Evolutionary conservation across 2,329 filamentous ascomycete genomes (phyloP).

Genomic region (Aspergillus fischeri): DNA sequence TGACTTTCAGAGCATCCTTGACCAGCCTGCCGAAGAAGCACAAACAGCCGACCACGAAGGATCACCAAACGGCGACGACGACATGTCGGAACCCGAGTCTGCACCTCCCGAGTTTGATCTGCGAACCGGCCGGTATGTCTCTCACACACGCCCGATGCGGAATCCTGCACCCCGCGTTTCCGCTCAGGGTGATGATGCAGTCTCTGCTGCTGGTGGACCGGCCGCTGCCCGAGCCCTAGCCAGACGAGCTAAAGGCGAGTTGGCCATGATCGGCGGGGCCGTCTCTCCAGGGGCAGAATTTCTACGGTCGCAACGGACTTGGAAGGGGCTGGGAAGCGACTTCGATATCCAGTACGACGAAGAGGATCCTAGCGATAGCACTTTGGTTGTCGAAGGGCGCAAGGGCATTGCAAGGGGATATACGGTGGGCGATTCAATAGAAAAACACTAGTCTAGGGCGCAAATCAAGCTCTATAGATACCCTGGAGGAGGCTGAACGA

Average conservation of each 20-base stretch:
- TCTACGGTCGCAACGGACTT: slow-evolving; percentile 75
- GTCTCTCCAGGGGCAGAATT: slow-evolving; percentile 91
- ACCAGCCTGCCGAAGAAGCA: slow-evolving; percentile 24
- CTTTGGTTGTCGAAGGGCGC: slow-evolving; percentile 76
- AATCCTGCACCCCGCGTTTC: slow-evolving; percentile 31
- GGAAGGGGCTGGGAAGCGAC: slow-evolving; percentile 88
- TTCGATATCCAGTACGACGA: slow-evolving; percentile 61
- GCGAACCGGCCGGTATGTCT: slow-evolving; percentile 77
- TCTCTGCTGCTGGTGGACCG: slow-evolving; percentile 20
- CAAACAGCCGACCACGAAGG: slow-evolving; percentile 23
- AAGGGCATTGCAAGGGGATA: slow-evolving; percentile 89
- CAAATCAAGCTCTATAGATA: slow-evolving; percentile 1
- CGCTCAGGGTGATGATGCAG: slow-evolving; percentile 19
- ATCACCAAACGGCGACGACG: slow-evolving; percentile 41
- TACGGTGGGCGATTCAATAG: slow-evolving; percentile 60
- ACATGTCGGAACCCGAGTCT: slow-evolving; percentile 66
- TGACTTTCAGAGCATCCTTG: slow-evolving; percentile 69
- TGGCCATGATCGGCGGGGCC: slow-evolving; percentile 78
- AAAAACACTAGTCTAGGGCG: slow-evolving; percentile 29
- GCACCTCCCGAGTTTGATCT: slow-evolving; percentile 86
- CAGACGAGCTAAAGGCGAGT: slow-evolving; percentile 62
- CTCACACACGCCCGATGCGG: slow-evolving; percentile 57
- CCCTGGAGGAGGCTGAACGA: slow-evolving; percentile 2
- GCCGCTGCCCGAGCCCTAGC: slow-evolving; percentile 51
- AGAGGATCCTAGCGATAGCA: slow-evolving; percentile 49